These are phyloP conservation scores for Didymellaceae sp. DNA, from an alignment of 2,329 filamentous ascomycete species.

Conservation along the genomic window DNA sequence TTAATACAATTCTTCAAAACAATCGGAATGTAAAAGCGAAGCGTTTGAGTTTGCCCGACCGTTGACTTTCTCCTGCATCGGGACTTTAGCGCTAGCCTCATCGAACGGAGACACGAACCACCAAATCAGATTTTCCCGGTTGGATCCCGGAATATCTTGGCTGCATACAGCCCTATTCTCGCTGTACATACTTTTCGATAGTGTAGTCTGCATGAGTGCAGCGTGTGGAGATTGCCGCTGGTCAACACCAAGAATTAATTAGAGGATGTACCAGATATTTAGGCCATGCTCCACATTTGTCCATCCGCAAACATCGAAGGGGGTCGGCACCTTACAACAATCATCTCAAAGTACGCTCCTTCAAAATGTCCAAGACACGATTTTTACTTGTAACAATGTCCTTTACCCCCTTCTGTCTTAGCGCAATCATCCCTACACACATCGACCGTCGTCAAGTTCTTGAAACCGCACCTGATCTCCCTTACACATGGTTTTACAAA, in stretches of 20 bases:
- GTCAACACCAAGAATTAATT: not conserved
- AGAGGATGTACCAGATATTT: too few species aligned
- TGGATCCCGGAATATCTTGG: not conserved
- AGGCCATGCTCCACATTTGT: too few species aligned
- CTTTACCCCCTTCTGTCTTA: not conserved
- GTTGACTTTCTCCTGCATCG: constrained; percentile 1
- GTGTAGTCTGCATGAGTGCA: constrained; percentile 1
- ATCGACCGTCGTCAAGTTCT: too few species aligned
- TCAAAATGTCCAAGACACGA: constrained; percentile 1
- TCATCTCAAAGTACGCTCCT: not conserved
- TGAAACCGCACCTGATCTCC: not conserved
- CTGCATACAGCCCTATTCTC: not conserved
- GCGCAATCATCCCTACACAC: not conserved
- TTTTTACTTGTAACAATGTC: not conserved
- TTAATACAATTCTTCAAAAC: too few species aligned
- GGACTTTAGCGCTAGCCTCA: constrained; percentile 1
- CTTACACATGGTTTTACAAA: not conserved
- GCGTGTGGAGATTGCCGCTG: constrained; percentile 1
- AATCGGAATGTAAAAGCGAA: not conserved
- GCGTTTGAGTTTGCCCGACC: constrained; percentile 3
- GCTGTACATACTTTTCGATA: constrained; percentile 5
- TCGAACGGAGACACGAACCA: not conserved
- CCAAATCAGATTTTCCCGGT: constrained; percentile 3
- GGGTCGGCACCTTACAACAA: too few species aligned
- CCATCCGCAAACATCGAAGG: too few species aligned